Evolutionary conservation across 208 protist species (phyloP).

Genomic region (Leishmania tarentolae): DNA sequence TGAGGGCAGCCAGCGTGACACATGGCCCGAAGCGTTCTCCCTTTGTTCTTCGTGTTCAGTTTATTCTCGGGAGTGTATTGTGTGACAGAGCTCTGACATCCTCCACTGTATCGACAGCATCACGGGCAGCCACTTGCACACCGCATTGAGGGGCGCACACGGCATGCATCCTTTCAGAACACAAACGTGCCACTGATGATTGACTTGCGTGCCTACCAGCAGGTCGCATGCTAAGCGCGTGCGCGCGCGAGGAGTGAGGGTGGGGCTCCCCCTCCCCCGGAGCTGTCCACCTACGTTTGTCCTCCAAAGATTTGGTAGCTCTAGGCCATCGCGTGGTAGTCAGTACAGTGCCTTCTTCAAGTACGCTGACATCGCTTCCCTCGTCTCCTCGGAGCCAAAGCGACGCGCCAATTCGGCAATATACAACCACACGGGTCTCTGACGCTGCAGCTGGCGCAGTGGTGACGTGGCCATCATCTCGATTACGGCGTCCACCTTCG

Average conservation of each 20-base stretch:
- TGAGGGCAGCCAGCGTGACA: neutral
- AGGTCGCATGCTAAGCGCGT: neutral
- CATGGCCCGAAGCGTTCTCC: neutral
- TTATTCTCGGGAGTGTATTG: neutral
- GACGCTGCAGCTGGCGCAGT: slow-evolving; percentile 33
- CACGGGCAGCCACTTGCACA: neutral
- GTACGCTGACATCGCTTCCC: slow-evolving; percentile 24
- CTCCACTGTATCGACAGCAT: neutral
- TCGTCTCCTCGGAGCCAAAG: slow-evolving; percentile 45
- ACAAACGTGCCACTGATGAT: neutral
- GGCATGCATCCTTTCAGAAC: neutral
- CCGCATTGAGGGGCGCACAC: neutral
- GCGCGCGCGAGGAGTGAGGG: neutral
- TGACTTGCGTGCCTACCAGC: neutral
- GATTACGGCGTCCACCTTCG: slow-evolving; percentile 50
- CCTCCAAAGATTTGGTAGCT: neutral
- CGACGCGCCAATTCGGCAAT: slow-evolving; percentile 37
- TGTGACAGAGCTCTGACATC: neutral
- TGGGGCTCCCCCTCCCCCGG: neutral
- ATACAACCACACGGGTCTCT: slow-evolving; percentile 54
- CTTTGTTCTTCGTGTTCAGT: neutral
- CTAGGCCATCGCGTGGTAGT: neutral
- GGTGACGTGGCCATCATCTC: slow-evolving; percentile 37
- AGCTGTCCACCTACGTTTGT: neutral
- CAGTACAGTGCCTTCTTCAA: slow-evolving; percentile 45